Percentiles rank a stretch among this genome's conserved stretches.
phyloP scores from a whole-genome alignment of 2,329 filamentous ascomycete genomes.

The Xylaria sp. region DNA sequence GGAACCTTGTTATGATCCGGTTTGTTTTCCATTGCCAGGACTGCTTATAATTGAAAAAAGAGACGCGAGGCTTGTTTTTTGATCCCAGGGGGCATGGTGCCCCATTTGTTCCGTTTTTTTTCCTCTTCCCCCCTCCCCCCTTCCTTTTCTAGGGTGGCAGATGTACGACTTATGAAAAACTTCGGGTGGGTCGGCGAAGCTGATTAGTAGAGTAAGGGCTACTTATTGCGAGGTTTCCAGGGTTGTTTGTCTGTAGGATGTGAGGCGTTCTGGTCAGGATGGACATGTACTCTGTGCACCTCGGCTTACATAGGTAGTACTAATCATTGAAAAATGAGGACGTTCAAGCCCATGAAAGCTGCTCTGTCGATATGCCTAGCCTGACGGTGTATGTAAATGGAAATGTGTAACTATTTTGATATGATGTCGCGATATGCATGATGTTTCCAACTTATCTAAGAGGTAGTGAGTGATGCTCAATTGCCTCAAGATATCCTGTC shows the following conservation, averaged over 20 bases:
- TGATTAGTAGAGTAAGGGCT: constrained; percentile 10
- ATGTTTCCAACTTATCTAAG: too few relatives aligned
- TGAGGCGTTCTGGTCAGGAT: constrained; percentile 19
- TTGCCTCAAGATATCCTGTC: too few relatives aligned
- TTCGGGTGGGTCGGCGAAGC: constrained; percentile 10
- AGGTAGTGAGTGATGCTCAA: too few relatives aligned
- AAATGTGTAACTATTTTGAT: too few relatives aligned
- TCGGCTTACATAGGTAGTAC: constrained; percentile 10
- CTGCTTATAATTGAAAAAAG: background rate
- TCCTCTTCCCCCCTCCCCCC: constrained; percentile 3
- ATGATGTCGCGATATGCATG: too few relatives aligned
- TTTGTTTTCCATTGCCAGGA: background rate
- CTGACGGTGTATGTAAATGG: too few relatives aligned
- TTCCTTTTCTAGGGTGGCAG: constrained; percentile 15
- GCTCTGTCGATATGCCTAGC: too few relatives aligned
- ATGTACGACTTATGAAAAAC: constrained; percentile 29
- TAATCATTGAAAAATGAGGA: constrained; percentile 8
- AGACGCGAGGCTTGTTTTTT: background rate
- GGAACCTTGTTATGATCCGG: constrained; percentile 8
- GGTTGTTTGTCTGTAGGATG: constrained; percentile 14
- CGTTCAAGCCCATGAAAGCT: background rate
- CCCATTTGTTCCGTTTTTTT: constrained; percentile 9
- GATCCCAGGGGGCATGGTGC: background rate
- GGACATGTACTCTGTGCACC: constrained; percentile 8
- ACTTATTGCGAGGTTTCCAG: constrained; percentile 5